These are phyloP conservation scores for Fusarium guadeloupense DNA, from an alignment of 2,329 filamentous ascomycete species.

Conservation along the genomic window DNA sequence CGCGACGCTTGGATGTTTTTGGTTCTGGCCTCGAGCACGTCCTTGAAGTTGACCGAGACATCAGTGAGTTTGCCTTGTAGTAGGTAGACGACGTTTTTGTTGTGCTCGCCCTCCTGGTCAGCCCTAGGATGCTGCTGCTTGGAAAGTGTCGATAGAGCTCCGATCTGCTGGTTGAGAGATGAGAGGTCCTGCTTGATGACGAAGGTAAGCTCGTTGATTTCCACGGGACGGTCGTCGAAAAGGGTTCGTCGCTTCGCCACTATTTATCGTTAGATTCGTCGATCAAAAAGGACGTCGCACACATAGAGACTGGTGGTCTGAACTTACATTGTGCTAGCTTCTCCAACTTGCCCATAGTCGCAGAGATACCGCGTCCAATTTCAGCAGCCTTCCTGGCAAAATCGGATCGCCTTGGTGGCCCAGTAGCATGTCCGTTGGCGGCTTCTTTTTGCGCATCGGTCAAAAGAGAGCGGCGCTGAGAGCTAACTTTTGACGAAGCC, in stretches of 20 bases:
- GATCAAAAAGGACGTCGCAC: neutral
- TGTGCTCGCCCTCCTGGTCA: slow-evolving; percentile 92
- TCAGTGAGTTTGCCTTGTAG: slow-evolving; percentile 92
- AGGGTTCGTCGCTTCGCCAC: slow-evolving; percentile 96
- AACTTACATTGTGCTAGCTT: slow-evolving; percentile 82
- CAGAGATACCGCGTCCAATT: slow-evolving; percentile 90
- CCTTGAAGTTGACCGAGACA: slow-evolving; percentile 95
- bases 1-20: slow-evolving; percentile 97
- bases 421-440: slow-evolving; percentile 58
- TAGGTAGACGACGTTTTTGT: slow-evolving; percentile 94
- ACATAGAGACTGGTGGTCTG: neutral
- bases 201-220: slow-evolving; percentile 96
- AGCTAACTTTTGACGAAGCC: slow-evolving; percentile 77
- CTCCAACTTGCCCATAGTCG: slow-evolving; percentile 94
- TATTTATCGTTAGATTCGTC: slow-evolving; percentile 45
- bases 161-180: slow-evolving; percentile 84
- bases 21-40: slow-evolving; percentile 93
- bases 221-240: slow-evolving; percentile 95
- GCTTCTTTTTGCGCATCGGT: slow-evolving; percentile 75
- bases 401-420: slow-evolving; percentile 76
- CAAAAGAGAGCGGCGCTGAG: slow-evolving; percentile 83
- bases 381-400: slow-evolving; percentile 92
- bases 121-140: slow-evolving; percentile 77
- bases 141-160: slow-evolving; percentile 79
- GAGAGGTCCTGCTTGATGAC: slow-evolving; percentile 98